phyloP scores from a whole-genome alignment of 2,329 filamentous ascomycete genomes.

The Penicillium sp. region DNA sequence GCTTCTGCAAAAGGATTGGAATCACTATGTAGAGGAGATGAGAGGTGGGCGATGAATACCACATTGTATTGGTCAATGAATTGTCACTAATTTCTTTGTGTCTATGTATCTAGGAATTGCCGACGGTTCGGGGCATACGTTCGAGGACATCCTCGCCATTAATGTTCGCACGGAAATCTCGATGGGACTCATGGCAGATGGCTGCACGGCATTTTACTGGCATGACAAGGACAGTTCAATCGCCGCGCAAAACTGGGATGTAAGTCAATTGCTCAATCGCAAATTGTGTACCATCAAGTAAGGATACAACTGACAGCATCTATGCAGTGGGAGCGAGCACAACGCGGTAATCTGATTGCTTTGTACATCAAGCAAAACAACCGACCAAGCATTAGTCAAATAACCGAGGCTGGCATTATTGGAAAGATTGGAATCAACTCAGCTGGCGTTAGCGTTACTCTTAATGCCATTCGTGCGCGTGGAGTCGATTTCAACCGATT shows the following conservation, averaged over 20 bases:
- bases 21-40: not conserved
- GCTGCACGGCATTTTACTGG: not conserved
- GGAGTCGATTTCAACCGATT: slow-evolving; percentile 1
- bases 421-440: slow-evolving; percentile 2
- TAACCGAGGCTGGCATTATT: slow-evolving; percentile 1
- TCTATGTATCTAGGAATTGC: slow-evolving; percentile 4
- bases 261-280: no score
- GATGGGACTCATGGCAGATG: not conserved
- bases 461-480: slow-evolving; percentile 1
- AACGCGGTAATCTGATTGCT: not conserved
- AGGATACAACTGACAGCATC: not conserved
- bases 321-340: slow-evolving; percentile 1
- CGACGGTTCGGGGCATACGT: not conserved
- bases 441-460: not conserved
- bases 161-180: slow-evolving; percentile 2
- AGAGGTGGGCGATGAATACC: not conserved
- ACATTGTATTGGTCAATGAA: not conserved
- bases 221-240: not conserved
- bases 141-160: not conserved
- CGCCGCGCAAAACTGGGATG: slow-evolving; percentile 5
- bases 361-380: not conserved
- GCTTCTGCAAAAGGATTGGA: not conserved
- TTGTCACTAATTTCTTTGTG: not conserved
- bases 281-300: not conserved
- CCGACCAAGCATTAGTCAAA: not conserved